Base-by-base conservation (phyloP, 176 grass and related monocot genomes). In the Triticum monococcum region DNA sequence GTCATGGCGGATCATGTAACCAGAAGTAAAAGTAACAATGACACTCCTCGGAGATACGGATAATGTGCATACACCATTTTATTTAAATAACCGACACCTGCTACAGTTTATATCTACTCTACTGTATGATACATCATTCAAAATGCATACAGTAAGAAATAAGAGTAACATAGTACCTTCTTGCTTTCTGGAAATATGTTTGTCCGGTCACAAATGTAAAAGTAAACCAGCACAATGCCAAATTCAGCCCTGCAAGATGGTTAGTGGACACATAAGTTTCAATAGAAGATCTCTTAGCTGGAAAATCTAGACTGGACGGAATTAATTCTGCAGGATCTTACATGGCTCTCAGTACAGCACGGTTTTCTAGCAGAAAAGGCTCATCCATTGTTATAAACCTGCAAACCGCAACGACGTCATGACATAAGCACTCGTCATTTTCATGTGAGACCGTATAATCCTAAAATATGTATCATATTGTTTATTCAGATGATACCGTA, bases 181-280 rank as follows among this genome's bases (percentile, higher is more conserved):
- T 89, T 87, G 73, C 83, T 90, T 80, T 95, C 89, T 66, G 79
- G 81, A 89, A 98, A 92, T 79, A 98, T 77, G 78, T 98, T 84
- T 80, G 96, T 98, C 35, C 96, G 91, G 67, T 98, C 96, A 50
- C 96, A 98, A 60, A 93, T 81, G 78, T 98, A 98, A 74, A 94
- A 98, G 46, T 92, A 98, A 83, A 84, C 90, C 82, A 93, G 83
- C 43, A 95, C 52, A 54, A 86, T 26, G 14, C 93, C 91, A 86
- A 94, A 61, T 84, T 98, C 96, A 9, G 90, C 88, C 87, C 96
- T 98, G 91, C 5, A 83, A 87, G 56, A 80, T 60, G 35, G 83
- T 90, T 52, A 17, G 10, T 63, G 8, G 30, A 23, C 31, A 52
- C 13, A 41, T 23, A 38, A 40, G 18, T 64, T 68, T 78, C 64